Conservation (phyloP, 2,329 filamentous ascomycete genomes). For the Pseudocercospora musae region DNA sequence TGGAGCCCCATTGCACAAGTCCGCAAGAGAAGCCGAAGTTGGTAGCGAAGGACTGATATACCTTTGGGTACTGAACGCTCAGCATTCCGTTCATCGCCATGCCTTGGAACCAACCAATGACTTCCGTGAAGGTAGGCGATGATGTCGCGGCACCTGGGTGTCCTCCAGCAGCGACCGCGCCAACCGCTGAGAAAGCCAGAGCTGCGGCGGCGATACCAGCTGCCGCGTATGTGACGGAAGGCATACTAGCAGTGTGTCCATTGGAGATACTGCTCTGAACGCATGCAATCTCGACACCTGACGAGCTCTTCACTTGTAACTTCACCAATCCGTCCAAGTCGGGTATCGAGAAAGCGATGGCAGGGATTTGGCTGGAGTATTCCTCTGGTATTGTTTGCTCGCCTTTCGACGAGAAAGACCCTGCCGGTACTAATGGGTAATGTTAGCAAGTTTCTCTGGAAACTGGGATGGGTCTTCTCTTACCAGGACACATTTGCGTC, state of each 20-base stretch:
- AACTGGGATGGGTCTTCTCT: not conserved
- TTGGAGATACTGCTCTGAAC: slow-evolving; percentile 79
- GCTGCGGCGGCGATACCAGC: slow-evolving; percentile 84
- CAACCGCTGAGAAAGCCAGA: slow-evolving; percentile 67
- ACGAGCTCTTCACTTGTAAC: slow-evolving; percentile 66
- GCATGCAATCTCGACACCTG: slow-evolving; percentile 67
- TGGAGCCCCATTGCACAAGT: slow-evolving; percentile 73
- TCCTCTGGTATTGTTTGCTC: slow-evolving; percentile 66
- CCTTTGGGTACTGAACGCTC: slow-evolving; percentile 78
- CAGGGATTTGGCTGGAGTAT: slow-evolving; percentile 73
- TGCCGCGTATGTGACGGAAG: slow-evolving; percentile 78
- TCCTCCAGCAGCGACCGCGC: slow-evolving; percentile 57
- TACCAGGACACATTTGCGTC: slow-evolving; percentile 75
- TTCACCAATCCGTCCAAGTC: slow-evolving; percentile 86
- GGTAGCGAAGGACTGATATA: slow-evolving; percentile 85
- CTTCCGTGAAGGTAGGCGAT: slow-evolving; percentile 81
- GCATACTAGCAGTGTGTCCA: slow-evolving; percentile 73
- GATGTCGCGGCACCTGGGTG: slow-evolving; percentile 59
- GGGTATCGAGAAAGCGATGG: slow-evolving; percentile 85
- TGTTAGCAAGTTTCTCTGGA: slow-evolving; percentile 21
- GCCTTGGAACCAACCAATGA: slow-evolving; percentile 86
- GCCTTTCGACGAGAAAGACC: slow-evolving; percentile 70
- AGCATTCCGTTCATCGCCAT: slow-evolving; percentile 97
- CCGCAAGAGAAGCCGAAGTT: slow-evolving; percentile 93
- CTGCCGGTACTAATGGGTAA: slow-evolving; percentile 61